These are phyloP conservation scores for Pycnococcus provasolii DNA, from an alignment of 139 green algal genomes.

Conservation along the genomic window DNA sequence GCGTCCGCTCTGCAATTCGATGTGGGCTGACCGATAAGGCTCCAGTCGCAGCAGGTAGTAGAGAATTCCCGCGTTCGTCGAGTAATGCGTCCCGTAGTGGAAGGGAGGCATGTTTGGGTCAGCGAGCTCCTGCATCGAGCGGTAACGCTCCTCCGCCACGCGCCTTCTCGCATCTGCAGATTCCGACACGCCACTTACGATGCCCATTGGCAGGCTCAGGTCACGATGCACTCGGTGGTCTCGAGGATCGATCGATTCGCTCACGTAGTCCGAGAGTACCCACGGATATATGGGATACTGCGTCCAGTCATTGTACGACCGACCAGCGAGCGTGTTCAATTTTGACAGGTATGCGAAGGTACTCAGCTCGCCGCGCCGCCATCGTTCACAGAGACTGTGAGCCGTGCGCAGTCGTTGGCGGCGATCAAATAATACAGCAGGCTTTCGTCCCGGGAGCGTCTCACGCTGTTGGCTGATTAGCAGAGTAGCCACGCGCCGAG, in stretches of 20 bases:
- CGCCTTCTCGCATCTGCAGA: neutral
- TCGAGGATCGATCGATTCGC: conserved; percentile 20
- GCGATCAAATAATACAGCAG: conserved; percentile 6
- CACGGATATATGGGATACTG: conserved; percentile 28
- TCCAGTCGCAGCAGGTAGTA: conserved; percentile 43
- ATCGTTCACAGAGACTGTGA: conserved; percentile 12
- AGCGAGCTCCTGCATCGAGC: conserved; percentile 8
- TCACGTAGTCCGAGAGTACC: conserved; percentile 31
- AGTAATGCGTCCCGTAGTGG: conserved; percentile 44
- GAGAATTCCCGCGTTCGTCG: conserved; percentile 33
- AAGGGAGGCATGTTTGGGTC: conserved; percentile 33
- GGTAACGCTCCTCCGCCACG: conserved; percentile 23
- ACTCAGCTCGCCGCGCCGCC: conserved; percentile 26
- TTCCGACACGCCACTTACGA: conserved; percentile 1
- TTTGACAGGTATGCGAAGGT: conserved; percentile 38
- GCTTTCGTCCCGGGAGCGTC: too few species aligned
- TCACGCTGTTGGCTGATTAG: too few species aligned
- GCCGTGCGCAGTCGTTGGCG: conserved; percentile 14
- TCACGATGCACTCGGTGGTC: conserved; percentile 25
- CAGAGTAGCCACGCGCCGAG: neutral
- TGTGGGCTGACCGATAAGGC: conserved; percentile 34
- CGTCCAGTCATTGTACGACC: conserved; percentile 43
- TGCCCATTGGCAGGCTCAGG: conserved; percentile 28
- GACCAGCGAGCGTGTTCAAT: conserved; percentile 43
- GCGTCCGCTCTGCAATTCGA: conserved; percentile 34